Evolutionary conservation across 148 eudicot genomes (phyloP), one percentile per base, ranked within the genome.

Genomic region (Rhododendron williamsianum): DNA sequence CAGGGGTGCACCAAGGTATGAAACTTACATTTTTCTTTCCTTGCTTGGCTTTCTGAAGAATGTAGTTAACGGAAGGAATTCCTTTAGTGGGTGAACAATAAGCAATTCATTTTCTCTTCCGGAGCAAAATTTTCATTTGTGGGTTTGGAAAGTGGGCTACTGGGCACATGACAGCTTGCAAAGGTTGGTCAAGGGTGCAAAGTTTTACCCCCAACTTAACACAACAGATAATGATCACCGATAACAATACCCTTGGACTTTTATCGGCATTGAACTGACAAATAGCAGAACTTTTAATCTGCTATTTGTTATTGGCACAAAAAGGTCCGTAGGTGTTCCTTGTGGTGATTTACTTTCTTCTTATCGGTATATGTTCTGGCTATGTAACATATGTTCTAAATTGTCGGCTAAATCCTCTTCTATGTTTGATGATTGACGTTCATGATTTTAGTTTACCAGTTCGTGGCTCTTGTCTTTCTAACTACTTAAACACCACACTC

Each of bases 1-100:
- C 86, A 7, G 77, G 30, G 54, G 46, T 84, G 46, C 85, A 73
- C 27, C 83, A 46, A 85, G 89, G 89, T 87, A 81, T 49, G 56
- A 41, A n/a, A 9, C 43, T 46, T 2, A 16, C 76, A 63, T 56
- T 21, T 54, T 38, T 27, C 76, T 60, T 46, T 83, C 30, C 23
- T 27, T 12, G 84, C 54, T 86, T 46, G 19, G 35, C 33, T 69
- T 83, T 45, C 12, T 10, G 13, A 25, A 45, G 19, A 30, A 16
- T 3, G 56, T 12, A 18, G n/a, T 38, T 35, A 27, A 60, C 30
- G 0, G 21, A 38, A 38, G 9, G 33, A 18, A 45, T 45, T 18
- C 33, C 35, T 27, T 46, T 45, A 0, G 33, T 16, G 8, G 56
- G 41, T 67, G 77, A 82, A 25, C 11, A 65, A 45, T 65, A 52